Evolutionary conservation across 208 protist genomes (phyloP), one percentile per base, ranked within the genome.

Genomic region (Trypanosoma grayi): DNA sequence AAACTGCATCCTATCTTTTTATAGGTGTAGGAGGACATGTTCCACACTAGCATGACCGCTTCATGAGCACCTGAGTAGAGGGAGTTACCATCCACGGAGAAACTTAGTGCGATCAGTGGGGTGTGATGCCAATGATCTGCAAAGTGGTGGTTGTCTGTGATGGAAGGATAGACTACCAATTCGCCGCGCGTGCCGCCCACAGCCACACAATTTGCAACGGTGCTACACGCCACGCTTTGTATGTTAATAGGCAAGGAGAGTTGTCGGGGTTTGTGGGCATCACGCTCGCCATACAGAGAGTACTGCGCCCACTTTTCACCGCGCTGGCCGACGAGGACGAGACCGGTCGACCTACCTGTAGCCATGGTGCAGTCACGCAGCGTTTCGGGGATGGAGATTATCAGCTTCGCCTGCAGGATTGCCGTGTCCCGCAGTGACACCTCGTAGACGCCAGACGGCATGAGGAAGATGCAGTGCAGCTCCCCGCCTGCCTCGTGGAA

Each of bases 111-210:
- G 4, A 71, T 76, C 31, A 94, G 70, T 22, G 87, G 77, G 11
- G 87, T 94, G 76, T 94, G 87, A 69, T 94, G 87, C 87, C 87
- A 94, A 66, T 94, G 87, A 55, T 94, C 87, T 5, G 87, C 70
- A 67, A 94, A 94, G 67, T 73, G 79, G 67, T 94, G 82, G 8
- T 66, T 13, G 40, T 77, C 72, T 16, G 60, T 64, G 10, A 87
- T 60, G 27, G 78, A 72, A 40, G 79, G 78, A 58, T 78, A 92
- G 39, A 91, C 64, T 22, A 86, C 41, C 37, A 94, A 59, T 74
- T 94, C 87, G 22, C 87, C 87, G 2, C 87, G 82, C 3, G 56
- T 65, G 10, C 87, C 87, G 36, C 87, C 87, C 1, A 94, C 47
- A 14, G 83, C 87, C n/a, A 92, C 73, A 14, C 65, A 56, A 20